Evolutionary conservation across 2,329 filamentous ascomycete species (phyloP).

Genomic region (Zelopaecilomyces penicillatus): DNA sequence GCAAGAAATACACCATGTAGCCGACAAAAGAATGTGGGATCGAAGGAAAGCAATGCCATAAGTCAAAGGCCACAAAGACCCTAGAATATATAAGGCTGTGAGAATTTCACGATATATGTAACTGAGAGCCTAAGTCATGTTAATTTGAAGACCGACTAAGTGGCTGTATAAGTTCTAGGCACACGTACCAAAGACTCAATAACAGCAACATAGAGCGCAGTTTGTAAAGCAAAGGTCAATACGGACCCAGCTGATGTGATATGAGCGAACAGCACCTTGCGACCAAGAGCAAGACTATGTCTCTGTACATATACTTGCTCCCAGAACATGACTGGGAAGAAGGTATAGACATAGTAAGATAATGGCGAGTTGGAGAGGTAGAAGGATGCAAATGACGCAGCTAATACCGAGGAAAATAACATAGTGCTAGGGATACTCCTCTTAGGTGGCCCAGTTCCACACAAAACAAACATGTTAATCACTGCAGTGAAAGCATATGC

Average conservation of each 20-base stretch:
- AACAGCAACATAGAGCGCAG: conserved; percentile 60
- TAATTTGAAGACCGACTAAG: conserved; percentile 5
- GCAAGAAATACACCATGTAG: conserved; percentile 69
- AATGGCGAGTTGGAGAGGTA: conserved; percentile 68
- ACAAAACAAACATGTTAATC: conserved; percentile 77
- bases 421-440: conserved; percentile 51
- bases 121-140: conserved; percentile 60
- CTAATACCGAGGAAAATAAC: conserved; percentile 68
- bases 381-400: conserved; percentile 70
- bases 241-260: conserved; percentile 51
- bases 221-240: conserved; percentile 54
- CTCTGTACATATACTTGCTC: conserved; percentile 83
- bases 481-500: conserved; percentile 85
- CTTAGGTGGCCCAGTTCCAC: conserved; percentile 56
- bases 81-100: conserved; percentile 69
- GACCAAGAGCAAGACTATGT: conserved; percentile 58
- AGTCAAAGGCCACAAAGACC: conserved; percentile 66
- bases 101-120: conserved; percentile 89
- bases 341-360: conserved; percentile 83
- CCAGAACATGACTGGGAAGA: conserved; percentile 95
- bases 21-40: conserved; percentile 55
- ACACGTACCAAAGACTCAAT: conserved; percentile 65
- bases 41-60: conserved; percentile 67
- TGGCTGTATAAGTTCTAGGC: background rate
- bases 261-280: conserved; percentile 59